Base-by-base conservation (phyloP, 2,329 filamentous ascomycete genomes). In the Dactylellina drechsleri region DNA sequence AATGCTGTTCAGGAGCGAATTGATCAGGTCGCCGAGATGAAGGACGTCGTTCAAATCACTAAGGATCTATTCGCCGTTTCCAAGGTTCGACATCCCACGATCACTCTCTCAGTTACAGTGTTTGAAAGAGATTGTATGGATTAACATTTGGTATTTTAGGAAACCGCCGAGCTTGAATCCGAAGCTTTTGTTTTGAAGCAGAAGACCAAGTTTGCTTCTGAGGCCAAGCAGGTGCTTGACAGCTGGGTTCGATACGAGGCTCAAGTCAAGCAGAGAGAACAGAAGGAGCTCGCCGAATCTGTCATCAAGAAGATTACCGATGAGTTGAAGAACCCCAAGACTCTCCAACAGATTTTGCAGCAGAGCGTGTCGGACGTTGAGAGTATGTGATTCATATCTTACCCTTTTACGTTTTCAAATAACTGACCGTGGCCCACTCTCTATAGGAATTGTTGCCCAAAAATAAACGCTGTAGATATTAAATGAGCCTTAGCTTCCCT, bases 201-300 rank as follows among this genome's bases (percentile, higher is more conserved):
- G 86, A 90, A 90, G 86, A 97, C 94, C 77, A 91, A 93, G 80
- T 87, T 99, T 79, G 93, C 93, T 73, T 86, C 89, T 78, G 95
- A 99, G 88, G 94, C 94, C 82, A 99, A 97, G 90, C 82, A 87
- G 77, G 95, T 98, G 74, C 90, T 99, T 78, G 95, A 99, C 84
- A 97, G 93, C 71, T 99, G 95, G 96, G 93, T 98, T 78, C 91
- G 95, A 83, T 99, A 99, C 85, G 95, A 99, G 87, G 86, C 91
- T 81, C 95, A 98, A 87, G 93, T 99, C 82, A 99, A 98, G 91
- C 91, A 94, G 87, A 91, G 95, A 83, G 93, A 99, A 87, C 95
- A 99, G 88, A 90, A 88, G 85, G 95, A 99, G 88, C 89, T 99
- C 79, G 92, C 95, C 78, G 90, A 96, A 82, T 89, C 86, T 83